Base-by-base conservation (phyloP, 2,329 filamentous ascomycete species). In the Hyphodiscus sp. region DNA sequence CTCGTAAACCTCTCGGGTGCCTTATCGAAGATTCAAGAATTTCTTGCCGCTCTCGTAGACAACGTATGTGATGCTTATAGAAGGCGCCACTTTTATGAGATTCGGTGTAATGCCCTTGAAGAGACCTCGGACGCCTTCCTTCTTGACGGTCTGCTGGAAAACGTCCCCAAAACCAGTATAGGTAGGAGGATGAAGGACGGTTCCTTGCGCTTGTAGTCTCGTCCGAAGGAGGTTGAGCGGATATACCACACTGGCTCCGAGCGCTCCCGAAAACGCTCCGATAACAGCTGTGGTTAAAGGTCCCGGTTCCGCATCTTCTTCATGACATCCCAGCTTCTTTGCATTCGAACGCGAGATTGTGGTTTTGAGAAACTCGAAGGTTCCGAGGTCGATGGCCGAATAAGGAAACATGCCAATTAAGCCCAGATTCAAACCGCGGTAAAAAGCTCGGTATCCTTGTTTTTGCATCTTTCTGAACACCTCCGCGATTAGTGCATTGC, bases 401-500 rank as follows among this genome's bases (percentile, higher is more conserved):
- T 97, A 99, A 0, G 94, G 94, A 65, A 99, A 99, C 84, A 97
- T 96, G 68, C 94, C 94, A 49, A 96, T 74, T 3, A 99, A 78
- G 16, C 94, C 94, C 81, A 97, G 94, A 0, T 91, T 91, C 33
- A 99, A 79, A 42, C 94, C 94, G 51, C 92, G 89, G 70, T 97
- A 99, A 58, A 91, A 92, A 7, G 88, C 79, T 30, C 81, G 76
- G 26, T 91, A 61, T 20, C 89, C 87, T 55, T 84, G 81, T 42
- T 78, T 79, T 76, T 85, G 90, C 86, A 99, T 96, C 69, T 91
- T 95, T 68, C 81, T 79, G 2, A 89, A 89, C 0, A 92, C 97
- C 47, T 87, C 83, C 26, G 84, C 73, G 58, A 99, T 89, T 30
- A 99, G 81, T 9, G 82, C 82, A 61, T 91, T 92, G 49, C 94